Evolutionary conservation across 2,329 filamentous ascomycete species (phyloP).

Genomic region (Tolypocladium nubicola): DNA sequence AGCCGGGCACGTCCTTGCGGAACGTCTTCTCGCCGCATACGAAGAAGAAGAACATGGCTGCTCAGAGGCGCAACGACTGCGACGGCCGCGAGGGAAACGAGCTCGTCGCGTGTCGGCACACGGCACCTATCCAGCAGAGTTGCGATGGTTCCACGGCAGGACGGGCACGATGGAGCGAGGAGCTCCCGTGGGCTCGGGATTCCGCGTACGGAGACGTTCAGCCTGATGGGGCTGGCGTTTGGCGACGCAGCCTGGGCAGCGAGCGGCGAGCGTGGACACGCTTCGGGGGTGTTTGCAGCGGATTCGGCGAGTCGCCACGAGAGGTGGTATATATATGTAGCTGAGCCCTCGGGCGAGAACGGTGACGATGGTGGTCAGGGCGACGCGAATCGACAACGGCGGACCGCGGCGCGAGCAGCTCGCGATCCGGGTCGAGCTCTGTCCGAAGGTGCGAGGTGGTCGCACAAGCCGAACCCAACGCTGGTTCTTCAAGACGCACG

Average conservation of each 20-base stretch:
- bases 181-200: background rate
- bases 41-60: constrained; percentile 49
- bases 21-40: constrained; percentile 53
- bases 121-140: background rate
- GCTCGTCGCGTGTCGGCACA: background rate
- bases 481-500: background rate
- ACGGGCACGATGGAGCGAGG: background rate
- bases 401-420: background rate
- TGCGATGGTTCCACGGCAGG: background rate
- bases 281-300: background rate
- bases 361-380: background rate
- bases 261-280: too few species aligned
- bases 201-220: background rate
- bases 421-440: background rate
- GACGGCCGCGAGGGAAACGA: background rate
- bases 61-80: background rate
- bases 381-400: background rate
- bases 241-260: too few species aligned
- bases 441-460: background rate
- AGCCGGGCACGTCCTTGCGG: constrained; percentile 47
- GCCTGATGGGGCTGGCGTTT: background rate
- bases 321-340: background rate
- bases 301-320: background rate
- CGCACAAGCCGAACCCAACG: too few species aligned
- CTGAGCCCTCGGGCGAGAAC: background rate